A percentile compares a stretch with the other conserved stretches of the same genome.
Evolutionary conservation across 2,329 filamentous ascomycete species (phyloP).

Genomic region (Harringtonia lauricola): DNA sequence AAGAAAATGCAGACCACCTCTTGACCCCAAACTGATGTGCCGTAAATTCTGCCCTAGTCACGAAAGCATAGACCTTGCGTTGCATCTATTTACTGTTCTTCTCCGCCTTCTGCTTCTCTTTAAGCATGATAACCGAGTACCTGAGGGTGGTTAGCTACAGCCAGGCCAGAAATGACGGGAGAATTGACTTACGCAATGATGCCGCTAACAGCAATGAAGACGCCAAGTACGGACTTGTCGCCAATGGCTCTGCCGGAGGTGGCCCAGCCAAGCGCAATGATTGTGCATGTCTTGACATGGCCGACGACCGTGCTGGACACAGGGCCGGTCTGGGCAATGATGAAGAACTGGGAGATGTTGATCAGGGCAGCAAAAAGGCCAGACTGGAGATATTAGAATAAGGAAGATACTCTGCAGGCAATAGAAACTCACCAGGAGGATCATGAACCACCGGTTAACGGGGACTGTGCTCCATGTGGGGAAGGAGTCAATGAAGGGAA

Average conservation of each 20-base stretch:
- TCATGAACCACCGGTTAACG: conserved; percentile 43
- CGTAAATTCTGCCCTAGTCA: too few species aligned
- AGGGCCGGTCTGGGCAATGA: conserved; percentile 49
- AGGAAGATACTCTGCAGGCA: not conserved
- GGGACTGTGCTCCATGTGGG: conserved; percentile 43
- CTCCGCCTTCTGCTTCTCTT: conserved; percentile 12
- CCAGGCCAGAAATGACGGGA: not conserved
- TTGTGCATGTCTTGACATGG: conserved; percentile 54
- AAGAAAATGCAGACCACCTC: not conserved
- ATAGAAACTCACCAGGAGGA: conserved; percentile 37
- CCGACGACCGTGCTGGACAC: conserved; percentile 57
- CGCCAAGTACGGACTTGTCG: conserved; percentile 43
- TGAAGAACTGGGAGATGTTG: conserved; percentile 54
- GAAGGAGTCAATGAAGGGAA: conserved; percentile 54
- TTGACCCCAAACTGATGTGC: too few species aligned
- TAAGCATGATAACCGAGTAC: conserved; percentile 21
- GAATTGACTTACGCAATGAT: conserved; percentile 39
- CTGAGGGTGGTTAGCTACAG: conserved; percentile 9
- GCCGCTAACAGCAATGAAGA: conserved; percentile 43
- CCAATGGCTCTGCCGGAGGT: conserved; percentile 42
- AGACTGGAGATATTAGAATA: conserved; percentile 30
- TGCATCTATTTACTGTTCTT: conserved; percentile 4
- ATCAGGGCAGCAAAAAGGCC: conserved; percentile 53
- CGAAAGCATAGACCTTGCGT: too few species aligned
- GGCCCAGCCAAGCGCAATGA: conserved; percentile 53